Evolutionary conservation across 805 yeast genomes (phyloP), one percentile per base, ranked within the genome.

Genomic region (Yueomyces sp.): DNA sequence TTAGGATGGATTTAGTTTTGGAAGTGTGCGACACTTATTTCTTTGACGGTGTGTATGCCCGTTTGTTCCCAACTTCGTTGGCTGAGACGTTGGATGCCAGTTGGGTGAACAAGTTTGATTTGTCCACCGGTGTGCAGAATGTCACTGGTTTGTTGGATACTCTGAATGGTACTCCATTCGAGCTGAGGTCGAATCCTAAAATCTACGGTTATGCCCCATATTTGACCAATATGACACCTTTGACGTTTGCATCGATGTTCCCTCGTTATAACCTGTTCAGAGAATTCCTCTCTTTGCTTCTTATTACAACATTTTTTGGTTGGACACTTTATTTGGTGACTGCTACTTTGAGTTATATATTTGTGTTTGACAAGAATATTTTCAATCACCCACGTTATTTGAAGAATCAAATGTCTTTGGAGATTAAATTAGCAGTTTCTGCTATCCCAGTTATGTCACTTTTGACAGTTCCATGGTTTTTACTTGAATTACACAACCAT

Each of bases 331-430:
- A 92, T 63, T 67, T 87, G 38, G 52, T 66, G 26, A 81, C 78
- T 42, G 97, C 97, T 3, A 69, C 79, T 12, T 53, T 83, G n/a
- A 79, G 94, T 8, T 92, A 84, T 61, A 52, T 70, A 36, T 77
- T 81, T 52, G 78, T 92, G 28, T 92, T 85, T 60, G 96, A 92
- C 64, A 82, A 80, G 59, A 79, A 79, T 44, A 85, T 86, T 46
- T 86, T 90, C 73, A 85, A 90, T 65, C 98, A 92, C 63, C 98
- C 98, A 47, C 76, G 95, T 62, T 90, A 85, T 64, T 73, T 92
- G 64, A 92, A 92, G 62, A 90, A 92, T 66, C 98, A 92, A 68
- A 78, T 92, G 76, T 65, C 74, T 4, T 67, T 85, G 58, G 98
- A 92, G 62, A 83, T 90, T 49, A 66, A 72, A 49, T 81, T 79